Conservation (phyloP, 176 grass and related monocot genomes). For the Triticum aestivum region DNA sequence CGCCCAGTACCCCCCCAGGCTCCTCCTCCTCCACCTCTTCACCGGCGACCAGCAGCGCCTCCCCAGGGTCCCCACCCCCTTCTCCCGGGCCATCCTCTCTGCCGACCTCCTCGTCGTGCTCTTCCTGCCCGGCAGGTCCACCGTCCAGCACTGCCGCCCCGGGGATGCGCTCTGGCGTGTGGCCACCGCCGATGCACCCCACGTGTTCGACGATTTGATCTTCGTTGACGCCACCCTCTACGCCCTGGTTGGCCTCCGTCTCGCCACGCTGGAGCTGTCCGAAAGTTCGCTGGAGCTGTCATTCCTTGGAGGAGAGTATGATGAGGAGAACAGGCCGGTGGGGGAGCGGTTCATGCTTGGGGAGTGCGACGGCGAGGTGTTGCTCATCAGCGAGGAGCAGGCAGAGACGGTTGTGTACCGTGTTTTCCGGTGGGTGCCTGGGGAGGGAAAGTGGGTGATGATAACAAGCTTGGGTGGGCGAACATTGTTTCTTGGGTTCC, state of each 20-base stretch:
- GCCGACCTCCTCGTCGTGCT: constrained; percentile 44
- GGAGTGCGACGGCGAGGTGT: constrained; percentile 40
- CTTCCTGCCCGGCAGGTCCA: constrained; percentile 22
- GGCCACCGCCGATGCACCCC: neutral
- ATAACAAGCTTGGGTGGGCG: constrained; percentile 42
- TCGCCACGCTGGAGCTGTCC: constrained; percentile 39
- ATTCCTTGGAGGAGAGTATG: constrained; percentile 26
- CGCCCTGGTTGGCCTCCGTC: constrained; percentile 47
- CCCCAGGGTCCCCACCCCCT: constrained; percentile 44
- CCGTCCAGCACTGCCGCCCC: constrained; percentile 42
- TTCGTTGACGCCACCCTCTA: constrained; percentile 57
- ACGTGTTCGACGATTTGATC: constrained; percentile 55
- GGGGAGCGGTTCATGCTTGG: constrained; percentile 38
- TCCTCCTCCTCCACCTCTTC: constrained; percentile 73
- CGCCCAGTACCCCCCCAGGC: constrained; percentile 29
- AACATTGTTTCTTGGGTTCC: constrained; percentile 48
- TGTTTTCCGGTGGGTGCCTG: constrained; percentile 49
- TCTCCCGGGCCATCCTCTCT: constrained; percentile 52
- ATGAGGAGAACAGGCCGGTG: neutral
- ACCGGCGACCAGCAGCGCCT: constrained; percentile 56
- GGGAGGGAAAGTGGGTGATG: constrained; percentile 40
- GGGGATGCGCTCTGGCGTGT: constrained; percentile 57
- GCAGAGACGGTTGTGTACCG: constrained; percentile 11
- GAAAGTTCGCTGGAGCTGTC: constrained; percentile 21
- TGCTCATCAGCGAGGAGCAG: constrained; percentile 50